Percentiles rank a stretch among this genome's conserved stretches.
Conservation (phyloP, 352 stramenopile species). For the Pelagophyceae sp. region DNA sequence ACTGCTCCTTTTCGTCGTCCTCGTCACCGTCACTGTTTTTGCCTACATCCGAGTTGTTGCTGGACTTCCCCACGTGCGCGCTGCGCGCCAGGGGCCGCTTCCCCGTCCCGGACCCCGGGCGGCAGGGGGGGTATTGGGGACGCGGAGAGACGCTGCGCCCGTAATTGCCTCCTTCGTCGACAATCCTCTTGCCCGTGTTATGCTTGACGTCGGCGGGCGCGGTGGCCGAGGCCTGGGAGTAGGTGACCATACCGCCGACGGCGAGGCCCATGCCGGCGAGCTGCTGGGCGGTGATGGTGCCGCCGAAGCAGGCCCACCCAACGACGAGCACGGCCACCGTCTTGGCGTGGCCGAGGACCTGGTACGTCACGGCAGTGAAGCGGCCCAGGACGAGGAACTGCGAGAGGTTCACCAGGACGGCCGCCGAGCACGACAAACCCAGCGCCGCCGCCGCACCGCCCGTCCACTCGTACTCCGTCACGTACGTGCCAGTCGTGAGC, state of each 20-base stretch:
- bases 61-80: too few relatives aligned
- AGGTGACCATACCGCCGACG: conserved; percentile 1
- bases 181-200: too few relatives aligned
- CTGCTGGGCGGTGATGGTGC: conserved; percentile 11
- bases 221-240: not conserved
- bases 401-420: conserved; percentile 1
- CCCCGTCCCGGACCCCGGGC: too few relatives aligned
- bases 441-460: not conserved
- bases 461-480: conserved; percentile 1
- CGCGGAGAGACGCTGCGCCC: too few relatives aligned
- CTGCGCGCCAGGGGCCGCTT: too few relatives aligned
- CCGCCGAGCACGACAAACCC: not conserved
- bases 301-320: not conserved
- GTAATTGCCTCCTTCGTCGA: too few relatives aligned
- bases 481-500: not conserved
- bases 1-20: not conserved
- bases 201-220: not conserved
- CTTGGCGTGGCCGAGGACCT: conserved; percentile 12
- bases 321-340: conserved; percentile 9
- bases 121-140: too few relatives aligned
- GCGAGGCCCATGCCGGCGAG: not conserved
- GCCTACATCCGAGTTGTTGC: too few relatives aligned
- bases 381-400: conserved; percentile 15
- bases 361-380: conserved; percentile 12
- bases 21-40: too few relatives aligned